phyloP scores from a whole-genome alignment of 108 stramenopile genomes.

The Cylindrotheca fusiformis region DNA sequence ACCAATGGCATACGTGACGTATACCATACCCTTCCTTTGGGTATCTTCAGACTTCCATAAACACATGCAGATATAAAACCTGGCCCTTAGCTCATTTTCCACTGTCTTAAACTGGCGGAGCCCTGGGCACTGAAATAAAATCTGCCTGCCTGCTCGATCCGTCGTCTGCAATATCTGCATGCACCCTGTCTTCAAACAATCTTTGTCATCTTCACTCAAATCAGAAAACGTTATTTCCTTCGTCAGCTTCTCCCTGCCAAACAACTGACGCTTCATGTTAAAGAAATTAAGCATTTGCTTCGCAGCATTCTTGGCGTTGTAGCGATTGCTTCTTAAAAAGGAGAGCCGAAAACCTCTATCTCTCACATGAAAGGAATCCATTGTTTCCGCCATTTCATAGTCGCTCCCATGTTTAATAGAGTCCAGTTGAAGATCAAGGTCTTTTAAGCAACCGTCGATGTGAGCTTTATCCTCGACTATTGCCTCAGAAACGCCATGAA shows the following conservation, averaged over 20 bases:
- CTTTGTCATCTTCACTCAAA: constrained; percentile 6
- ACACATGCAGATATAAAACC: background rate
- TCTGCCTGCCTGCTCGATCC: constrained; percentile 9
- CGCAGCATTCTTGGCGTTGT: constrained; percentile 3
- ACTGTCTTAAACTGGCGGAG: background rate
- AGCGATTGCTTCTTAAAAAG: no score
- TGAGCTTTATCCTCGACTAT: no score
- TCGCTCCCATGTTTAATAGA: no score
- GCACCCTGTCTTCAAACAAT: background rate
- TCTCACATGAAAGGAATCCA: no score
- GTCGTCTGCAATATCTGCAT: constrained; percentile 8
- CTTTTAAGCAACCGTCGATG: no score
- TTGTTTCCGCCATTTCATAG: no score
- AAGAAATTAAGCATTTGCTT: constrained; percentile 1
- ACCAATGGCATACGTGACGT: background rate
- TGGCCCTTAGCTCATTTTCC: background rate
- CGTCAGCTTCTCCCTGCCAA: constrained; percentile 7
- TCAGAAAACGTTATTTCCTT: constrained; percentile 10
- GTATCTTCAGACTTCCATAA: background rate
- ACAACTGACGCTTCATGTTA: constrained; percentile 9
- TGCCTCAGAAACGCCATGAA: background rate
- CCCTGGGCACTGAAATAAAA: background rate
- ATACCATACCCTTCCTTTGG: background rate
- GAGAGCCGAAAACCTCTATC: no score
- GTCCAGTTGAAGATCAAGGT: no score